Percentiles rank a stretch among this genome's conserved stretches.
These are phyloP conservation scores for Mortierella sp. DNA, from an alignment of 371 early-diverging fungal species.

Conservation along the genomic window DNA sequence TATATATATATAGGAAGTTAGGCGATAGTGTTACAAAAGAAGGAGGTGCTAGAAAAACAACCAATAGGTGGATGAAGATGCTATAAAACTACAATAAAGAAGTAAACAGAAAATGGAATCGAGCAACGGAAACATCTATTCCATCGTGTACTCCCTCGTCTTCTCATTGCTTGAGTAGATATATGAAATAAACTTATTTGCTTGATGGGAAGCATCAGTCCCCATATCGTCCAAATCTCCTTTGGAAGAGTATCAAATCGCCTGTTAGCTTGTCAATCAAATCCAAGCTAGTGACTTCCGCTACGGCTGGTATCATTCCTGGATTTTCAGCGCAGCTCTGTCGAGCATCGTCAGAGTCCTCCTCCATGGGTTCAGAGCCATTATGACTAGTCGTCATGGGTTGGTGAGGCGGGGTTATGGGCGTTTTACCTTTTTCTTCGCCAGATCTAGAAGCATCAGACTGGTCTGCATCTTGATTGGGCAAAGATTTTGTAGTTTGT, in stretches of 20 bases:
- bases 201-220: slow-evolving; percentile 1
- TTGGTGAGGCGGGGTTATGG: slow-evolving; percentile 43
- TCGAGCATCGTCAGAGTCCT: background rate
- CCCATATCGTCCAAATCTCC: slow-evolving; percentile 21
- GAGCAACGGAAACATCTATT: background rate
- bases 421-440: slow-evolving; percentile 12
- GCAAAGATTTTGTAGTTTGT: background rate
- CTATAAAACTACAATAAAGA: slow-evolving; percentile 1
- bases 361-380: background rate
- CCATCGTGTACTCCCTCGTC: background rate
- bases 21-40: slow-evolving; percentile 36
- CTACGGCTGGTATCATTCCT: background rate
- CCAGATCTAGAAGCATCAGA: background rate
- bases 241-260: slow-evolving; percentile 61
- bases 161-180: background rate
- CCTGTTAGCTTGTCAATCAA: slow-evolving; percentile 60
- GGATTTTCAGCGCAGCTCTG: background rate
- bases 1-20: too few species aligned
- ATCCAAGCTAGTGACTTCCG: slow-evolving; percentile 54
- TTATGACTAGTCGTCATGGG: slow-evolving; percentile 1
- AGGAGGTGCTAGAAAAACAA: slow-evolving; percentile 30
- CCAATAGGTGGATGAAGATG: background rate
- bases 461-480: background rate
- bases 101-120: background rate
- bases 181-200: background rate